These are phyloP conservation scores for Phialemoniopsis sp. DNA, from an alignment of 2,329 filamentous ascomycete species.

Conservation along the genomic window DNA sequence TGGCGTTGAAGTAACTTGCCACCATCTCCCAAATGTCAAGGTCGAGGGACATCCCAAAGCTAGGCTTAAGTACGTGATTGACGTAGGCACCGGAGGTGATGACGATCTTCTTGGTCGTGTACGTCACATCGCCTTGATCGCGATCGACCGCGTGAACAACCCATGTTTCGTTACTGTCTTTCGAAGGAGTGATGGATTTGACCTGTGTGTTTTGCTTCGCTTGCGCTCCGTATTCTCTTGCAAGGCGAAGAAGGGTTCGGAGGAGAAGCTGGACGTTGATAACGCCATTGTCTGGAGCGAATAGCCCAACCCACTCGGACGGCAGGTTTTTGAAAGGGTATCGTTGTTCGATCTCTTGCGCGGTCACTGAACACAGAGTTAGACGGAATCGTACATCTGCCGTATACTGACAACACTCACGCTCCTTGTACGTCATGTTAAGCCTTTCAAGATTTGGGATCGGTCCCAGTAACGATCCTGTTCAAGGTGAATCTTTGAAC, in stretches of 20 bases:
- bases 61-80: conserved; percentile 10
- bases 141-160: conserved; percentile 1
- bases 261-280: conserved; percentile 49
- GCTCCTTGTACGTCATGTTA: neutral
- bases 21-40: conserved; percentile 12
- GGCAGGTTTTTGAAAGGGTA: conserved; percentile 6
- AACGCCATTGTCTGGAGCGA: conserved; percentile 22
- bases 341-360: conserved; percentile 3
- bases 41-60: conserved; percentile 8
- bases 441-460: no score
- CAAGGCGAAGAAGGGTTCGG: conserved; percentile 40
- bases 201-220: conserved; percentile 7
- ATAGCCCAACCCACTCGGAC: conserved; percentile 1
- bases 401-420: neutral
- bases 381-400: neutral
- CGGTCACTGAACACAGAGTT: conserved; percentile 1
- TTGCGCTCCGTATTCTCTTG: conserved; percentile 11
- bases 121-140: neutral
- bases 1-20: conserved; percentile 10
- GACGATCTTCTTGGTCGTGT: conserved; percentile 7
- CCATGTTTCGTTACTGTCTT: conserved; percentile 5
- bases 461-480: no score
- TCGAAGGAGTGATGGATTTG: neutral
- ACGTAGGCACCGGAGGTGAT: conserved; percentile 8
- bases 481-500: no score